Percentiles rank a stretch among this genome's conserved stretches.
Evolutionary conservation across 805 yeast species (phyloP).

Genomic region (Pichia manshurica): DNA sequence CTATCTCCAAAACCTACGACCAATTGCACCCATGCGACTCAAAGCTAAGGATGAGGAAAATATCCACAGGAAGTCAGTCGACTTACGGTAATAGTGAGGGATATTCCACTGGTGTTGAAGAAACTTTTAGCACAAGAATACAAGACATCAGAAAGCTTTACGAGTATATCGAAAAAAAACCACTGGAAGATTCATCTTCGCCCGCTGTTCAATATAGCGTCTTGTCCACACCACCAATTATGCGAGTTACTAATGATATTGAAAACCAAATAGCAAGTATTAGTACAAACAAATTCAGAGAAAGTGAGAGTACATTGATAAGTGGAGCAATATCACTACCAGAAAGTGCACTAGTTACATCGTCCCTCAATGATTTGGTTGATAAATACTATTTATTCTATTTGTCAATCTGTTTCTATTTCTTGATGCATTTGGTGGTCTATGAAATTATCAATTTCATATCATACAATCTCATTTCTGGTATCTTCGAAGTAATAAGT

Average conservation of each 20-base stretch:
- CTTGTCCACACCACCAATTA: neutral
- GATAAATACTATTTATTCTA: slow-evolving; percentile 9
- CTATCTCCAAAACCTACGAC: neutral
- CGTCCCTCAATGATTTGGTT: neutral
- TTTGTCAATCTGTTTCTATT: neutral
- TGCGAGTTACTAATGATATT: neutral
- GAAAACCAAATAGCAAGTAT: neutral
- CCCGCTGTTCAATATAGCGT: neutral
- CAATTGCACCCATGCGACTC: neutral
- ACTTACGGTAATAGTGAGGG: neutral
- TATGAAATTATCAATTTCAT: slow-evolving; percentile 7
- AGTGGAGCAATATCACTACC: neutral
- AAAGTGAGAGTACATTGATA: neutral
- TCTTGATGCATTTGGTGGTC: slow-evolving; percentile 4
- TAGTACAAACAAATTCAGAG: neutral
- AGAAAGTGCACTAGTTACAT: neutral
- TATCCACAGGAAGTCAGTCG: neutral
- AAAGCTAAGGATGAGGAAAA: neutral
- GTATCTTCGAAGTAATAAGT: neutral
- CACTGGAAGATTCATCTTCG: neutral
- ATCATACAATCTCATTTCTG: slow-evolving; percentile 1
- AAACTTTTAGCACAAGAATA: neutral
- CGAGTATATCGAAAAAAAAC: neutral
- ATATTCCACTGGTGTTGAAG: neutral
- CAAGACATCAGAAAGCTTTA: neutral